Evolutionary conservation across 2,329 filamentous ascomycete genomes (phyloP), one percentile per base, ranked within the genome.

Genomic region (Nannizziopsis arthrosporioides): DNA sequence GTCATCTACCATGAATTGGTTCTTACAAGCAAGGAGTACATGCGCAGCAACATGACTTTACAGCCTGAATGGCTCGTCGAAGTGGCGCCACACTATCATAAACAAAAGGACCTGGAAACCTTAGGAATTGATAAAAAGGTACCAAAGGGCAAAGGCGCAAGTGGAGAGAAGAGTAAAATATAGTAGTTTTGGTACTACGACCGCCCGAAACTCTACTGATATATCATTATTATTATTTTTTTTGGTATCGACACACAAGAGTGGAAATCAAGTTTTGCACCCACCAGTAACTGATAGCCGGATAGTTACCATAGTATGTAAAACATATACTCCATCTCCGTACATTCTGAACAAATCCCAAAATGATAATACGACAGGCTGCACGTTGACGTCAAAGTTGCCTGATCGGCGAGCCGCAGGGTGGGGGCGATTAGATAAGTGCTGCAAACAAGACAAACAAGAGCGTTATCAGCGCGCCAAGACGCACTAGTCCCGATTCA

Each of bases 11-110:
- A 85, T 61, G 82, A 80, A 46, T 73, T 98, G 15, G 86, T 96
- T 6, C 75, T 96, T 58, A 98, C 92, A 18, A 93, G 85, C 18
- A 93, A 93, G 71, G 90, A 95, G 71, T 98, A 90, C 64, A 93
- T 94, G 81, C 75, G 90, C 18, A 85, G 80, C 58, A 84, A 84
- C 50, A 82, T 94, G 73, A 88, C 88, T 1, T 77, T 96, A 45
- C 81, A 93, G 60, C 73, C 84, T 0, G 80, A 81, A 61, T 95
- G 89, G 89, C 63, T 98, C 57, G 77, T 80, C 5, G 90, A 96
- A 67, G 79, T 92, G 52, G 92, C 92, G 53, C 90, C 90, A 53
- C 92, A 96, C 69, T 94, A 88, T 61, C 86, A 95, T 64, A 95
- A 94, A 69, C 84, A 85, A 70, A 84, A 87, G 68, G 88, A 95